Base-by-base conservation (phyloP, 2,329 filamentous ascomycete genomes). In the Tolypocladium pustulatum region DNA sequence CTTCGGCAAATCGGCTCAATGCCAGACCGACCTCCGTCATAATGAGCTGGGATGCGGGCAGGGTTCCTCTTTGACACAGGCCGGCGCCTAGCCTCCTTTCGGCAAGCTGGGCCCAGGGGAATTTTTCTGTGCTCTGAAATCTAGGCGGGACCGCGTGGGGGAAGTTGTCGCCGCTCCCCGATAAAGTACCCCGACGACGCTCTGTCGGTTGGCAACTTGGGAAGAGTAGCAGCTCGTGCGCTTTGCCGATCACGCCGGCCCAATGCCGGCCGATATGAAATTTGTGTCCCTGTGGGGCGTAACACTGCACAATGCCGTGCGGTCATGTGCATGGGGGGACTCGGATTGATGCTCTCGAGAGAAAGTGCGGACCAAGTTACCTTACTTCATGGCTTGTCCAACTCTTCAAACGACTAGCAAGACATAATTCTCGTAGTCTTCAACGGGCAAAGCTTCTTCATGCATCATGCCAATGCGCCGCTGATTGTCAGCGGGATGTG, bases 221-320 rank as follows among this genome's bases (percentile, higher is more conserved):
- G 34, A 34, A 20, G 17, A n/a, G 30, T n/a, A 10, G n/a, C 49
- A 25, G 34, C 37, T 58, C 22, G n/a, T 34, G 12, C 54, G 9
- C 37, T 34, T n/a, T 54, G 27, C 37, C 32, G 57, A 58, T 57
- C 30, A 20, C 13, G 25, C 58, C 57, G 41, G 59, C 55, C 34
- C 55, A 59, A 56, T 27, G 53, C 55, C 55, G 57, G 59, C 30
- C 57, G 52, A 58, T 55, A 54, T 25, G 25, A 20, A 36, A 57
- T 37, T n/a, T 30, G 56, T 43, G 49, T 36, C 55, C 27, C 12
- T 52, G 56, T 51, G 43, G 56, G 51, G 36, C 56, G 56, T 57
- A 9, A 41, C 56, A 57, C 56, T 36, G 37, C 46, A 38, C 56
- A 30, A 40, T 17, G 56, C 46, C 30, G 49, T 52, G 49, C 49